Conservation (phyloP, 495 filamentous ascomycete genomes). For the Daldinia bambusicola region DNA sequence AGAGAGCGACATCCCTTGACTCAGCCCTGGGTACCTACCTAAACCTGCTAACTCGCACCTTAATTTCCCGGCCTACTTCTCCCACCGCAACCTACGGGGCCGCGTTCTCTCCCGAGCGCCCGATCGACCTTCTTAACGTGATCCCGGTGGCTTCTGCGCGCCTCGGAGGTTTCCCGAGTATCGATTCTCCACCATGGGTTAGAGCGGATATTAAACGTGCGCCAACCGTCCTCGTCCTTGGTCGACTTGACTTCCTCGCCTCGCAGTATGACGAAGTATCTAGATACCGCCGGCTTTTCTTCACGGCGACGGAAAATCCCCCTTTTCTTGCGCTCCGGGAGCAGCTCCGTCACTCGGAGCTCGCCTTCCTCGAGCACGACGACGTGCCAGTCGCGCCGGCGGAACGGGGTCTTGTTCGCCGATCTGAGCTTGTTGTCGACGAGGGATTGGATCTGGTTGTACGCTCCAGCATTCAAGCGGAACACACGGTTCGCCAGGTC, state of each 20-base stretch:
- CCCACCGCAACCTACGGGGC: background rate
- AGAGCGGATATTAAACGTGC: conserved; percentile 18
- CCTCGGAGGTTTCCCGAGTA: conserved; percentile 32
- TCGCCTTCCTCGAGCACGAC: conserved; percentile 35
- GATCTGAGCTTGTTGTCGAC: conserved; percentile 32
- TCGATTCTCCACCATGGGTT: conserved; percentile 45
- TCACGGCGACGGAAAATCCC: conserved; percentile 27
- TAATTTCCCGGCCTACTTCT: background rate
- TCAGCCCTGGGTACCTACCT: no score
- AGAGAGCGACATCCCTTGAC: no score
- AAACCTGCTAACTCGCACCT: background rate
- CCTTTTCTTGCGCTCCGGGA: conserved; percentile 38
- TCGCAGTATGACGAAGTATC: conserved; percentile 38
- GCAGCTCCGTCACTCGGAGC: conserved; percentile 38
- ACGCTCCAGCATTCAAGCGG: conserved; percentile 15
- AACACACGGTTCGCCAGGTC: conserved; percentile 42
- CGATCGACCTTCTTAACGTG: conserved; percentile 22
- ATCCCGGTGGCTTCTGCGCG: conserved; percentile 27
- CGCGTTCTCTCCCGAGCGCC: background rate
- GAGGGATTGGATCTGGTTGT: conserved; percentile 31
- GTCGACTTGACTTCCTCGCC: conserved; percentile 42
- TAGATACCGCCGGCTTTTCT: background rate
- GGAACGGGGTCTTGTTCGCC: conserved; percentile 43
- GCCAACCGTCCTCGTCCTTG: conserved; percentile 40
- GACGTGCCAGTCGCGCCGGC: conserved; percentile 43